Evolutionary conservation across 148 eudicot genomes (phyloP), one percentile per base, ranked within the genome.

Genomic region (Silene conica): DNA sequence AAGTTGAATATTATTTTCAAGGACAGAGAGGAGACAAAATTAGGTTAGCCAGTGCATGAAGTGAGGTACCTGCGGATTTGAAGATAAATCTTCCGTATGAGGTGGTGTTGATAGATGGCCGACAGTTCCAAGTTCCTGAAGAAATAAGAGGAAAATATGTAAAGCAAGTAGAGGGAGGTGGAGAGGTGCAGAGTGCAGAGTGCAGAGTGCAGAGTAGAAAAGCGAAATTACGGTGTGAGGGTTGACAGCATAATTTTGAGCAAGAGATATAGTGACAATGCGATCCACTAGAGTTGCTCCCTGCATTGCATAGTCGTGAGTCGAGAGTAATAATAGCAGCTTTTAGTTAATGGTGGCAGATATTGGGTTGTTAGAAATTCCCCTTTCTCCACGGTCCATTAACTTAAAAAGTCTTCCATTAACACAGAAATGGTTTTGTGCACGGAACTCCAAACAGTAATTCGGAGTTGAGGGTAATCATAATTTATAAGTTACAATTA

Each of bases 211-310:
- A 63, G 26, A 61, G 28, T 1, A 56, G 63, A 16, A 26, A 22
- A 75, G 69, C 28, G 67, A 64, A 70, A 13, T 75, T 84, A 88
- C 89, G 83, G 25, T 77, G 71, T 83, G 85, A 26, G 83, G 72
- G 62, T 83, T 80, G 19, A 77, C 81, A 55, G 85, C 88, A 85
- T 89, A 94, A 85, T 91, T 83, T 69, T 89, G 88, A 1, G 87
- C 97, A 65, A 85, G 89, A 72, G 84, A 83, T 68, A 94, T 84
- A 74, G 79, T 82, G 59, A 94, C 98, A 77, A 91, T 90, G 78
- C 88, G 98, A 80, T 94, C 98, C 65, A 89, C 98, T 62, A 94
- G 83, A 57, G 98, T 94, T 71, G 98, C 98, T 67, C 98, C 98
- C 97, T 94, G 88, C 74, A 83, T 54, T 28, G 57, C 22, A n/a